Evolutionary conservation across 208 protist genomes (phyloP), one percentile per base, ranked within the genome.

Genomic region (Crithidia acanthocephali): DNA sequence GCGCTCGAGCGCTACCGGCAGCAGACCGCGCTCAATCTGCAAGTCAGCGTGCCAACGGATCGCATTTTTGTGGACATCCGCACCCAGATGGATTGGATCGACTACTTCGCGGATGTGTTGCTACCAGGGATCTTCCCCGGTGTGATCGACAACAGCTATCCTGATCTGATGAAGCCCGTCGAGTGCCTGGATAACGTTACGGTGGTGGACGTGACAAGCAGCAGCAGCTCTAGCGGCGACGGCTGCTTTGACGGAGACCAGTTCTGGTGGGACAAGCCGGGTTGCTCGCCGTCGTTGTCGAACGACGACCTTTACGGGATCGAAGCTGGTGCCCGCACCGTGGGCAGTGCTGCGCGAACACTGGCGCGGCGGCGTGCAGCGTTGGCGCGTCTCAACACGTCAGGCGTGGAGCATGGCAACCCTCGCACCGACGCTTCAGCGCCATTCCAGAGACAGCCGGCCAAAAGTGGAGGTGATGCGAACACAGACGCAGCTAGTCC

Each of bases 1-100:
- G 45, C 20, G 20, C 28, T 74, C 44, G 68, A 74, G 51, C 23
- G 25, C 0, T 74, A 50, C 40, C 68, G 68, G 7, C 68, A 74
- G 40, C 57, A 74, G 7, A 66, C 50, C 25, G 4, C 2, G 10
- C 33, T 74, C 0, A 35, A 27, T 10, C 2, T 67, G n/a, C 61
- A 23, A 2, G 11, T 52, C 5, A 65, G 15, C 5, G 23, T 48
- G 50, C 58, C 50, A 16, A 64, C 58, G 33, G 51, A 67, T 58
- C 57, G 57, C 25, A 20, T 60, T 27, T 74, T 74, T 53, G 35
- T 23, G 2, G 35, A 74, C 0, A 74, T 74, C 11, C 68, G 15
- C 45, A 67, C 45, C 9, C 68, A 74, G 59, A 48, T 50, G 7
- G 58, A 74, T n/a, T 74, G 68, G 68, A 65, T 74, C 6, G 50